Base-by-base conservation (phyloP, 2,329 filamentous ascomycete genomes). In the Neocatenulostroma microsporum region DNA sequence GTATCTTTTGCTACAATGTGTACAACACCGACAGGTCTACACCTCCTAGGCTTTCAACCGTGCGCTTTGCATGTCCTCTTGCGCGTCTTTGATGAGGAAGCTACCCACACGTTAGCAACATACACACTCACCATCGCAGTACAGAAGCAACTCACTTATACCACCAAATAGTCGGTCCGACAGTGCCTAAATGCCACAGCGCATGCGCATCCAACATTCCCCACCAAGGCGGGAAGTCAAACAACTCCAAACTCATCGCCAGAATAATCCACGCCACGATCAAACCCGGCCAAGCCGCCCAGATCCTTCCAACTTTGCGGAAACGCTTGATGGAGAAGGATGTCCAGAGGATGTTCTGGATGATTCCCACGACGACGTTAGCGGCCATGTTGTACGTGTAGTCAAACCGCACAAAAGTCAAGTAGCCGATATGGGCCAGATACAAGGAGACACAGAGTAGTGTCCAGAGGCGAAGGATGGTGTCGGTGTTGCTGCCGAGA, bases 381-480 rank as follows among this genome's bases (percentile, higher is more conserved):
- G 88, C 91, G 2, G 82, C 78, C 87, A 98, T 96, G 60, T 98
- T 98, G 66, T 98, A 98, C 4, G 82, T 83, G 60, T 98, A 98
- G 62, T 96, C 84, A 84, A 91, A 98, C 13, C 72, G 69, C 69
- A 88, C 84, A 49, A 86, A 76, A 55, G 82, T 85, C 37, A 98
- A 71, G 60, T 94, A 98, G 30, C 69, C 73, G 31, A 95, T 78
- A 58, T 98, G 91, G 37, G 74, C 67, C 18, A 71, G 55, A 61
- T 94, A 98, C 35, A 94, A 63, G 11, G 64, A 46, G 18, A 76
- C 58, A 58, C 91, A 98, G 6, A 84, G 48, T 10, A 70, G 54
- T 1, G 85, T 88, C 89, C 88, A 96, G 15, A 76, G 56, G 30
- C 82, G 71, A 37, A 91, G 69, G 32, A 85, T 46, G 3, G 66